Base-by-base conservation (phyloP, 805 yeast genomes). In the Kazachstania africana region DNA sequence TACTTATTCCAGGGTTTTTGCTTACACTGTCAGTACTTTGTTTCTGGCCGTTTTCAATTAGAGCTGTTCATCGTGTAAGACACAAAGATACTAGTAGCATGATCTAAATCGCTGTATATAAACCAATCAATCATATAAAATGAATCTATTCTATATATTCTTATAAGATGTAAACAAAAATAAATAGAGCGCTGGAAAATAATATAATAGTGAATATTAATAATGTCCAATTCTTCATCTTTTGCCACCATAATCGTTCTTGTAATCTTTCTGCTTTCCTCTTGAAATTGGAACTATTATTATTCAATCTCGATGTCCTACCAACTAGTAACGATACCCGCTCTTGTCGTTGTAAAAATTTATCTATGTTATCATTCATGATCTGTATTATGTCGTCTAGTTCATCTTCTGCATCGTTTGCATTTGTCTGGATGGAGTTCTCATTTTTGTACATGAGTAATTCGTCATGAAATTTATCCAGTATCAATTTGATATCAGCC, bases 311-410 rank as follows among this genome's bases (percentile, higher is more conserved):
- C 38, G 79, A 78, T 1, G 95, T 84, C 52, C 83, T 83, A 52
- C 77, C 81, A 19, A 83, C 88, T 39, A 83, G 62, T 24, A 69
- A 55, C 41, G 72, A 70, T 36, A 83, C 72, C 32, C 80, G 68
- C 45, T 83, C 94, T 14, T 93, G 94, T 31, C 95, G 68, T 42
- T 72, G 74, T 43, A 83, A 59, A 16, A 84, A 66, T 48, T 52
- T 53, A 37, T 53, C 59, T 18, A 56, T 55, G 33, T 56, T 56
- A 35, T 55, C 59, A 37, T 55, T 56, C 61, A 56, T 55, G 6
- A 56, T 47, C 26, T 46, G 48, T n/a, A 56, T 40, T 10, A 56
- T 46, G 16, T 52, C 49, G 21, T 48, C 44, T 26, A 56, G 28
- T 26, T 55, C 58, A 13, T 43, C 40, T 24, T 53, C 57, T 6